Percentiles rank a stretch among this genome's conserved stretches.
Evolutionary conservation across 352 stramenopile species (phyloP).

Genomic region (Plasmopara viticola): DNA sequence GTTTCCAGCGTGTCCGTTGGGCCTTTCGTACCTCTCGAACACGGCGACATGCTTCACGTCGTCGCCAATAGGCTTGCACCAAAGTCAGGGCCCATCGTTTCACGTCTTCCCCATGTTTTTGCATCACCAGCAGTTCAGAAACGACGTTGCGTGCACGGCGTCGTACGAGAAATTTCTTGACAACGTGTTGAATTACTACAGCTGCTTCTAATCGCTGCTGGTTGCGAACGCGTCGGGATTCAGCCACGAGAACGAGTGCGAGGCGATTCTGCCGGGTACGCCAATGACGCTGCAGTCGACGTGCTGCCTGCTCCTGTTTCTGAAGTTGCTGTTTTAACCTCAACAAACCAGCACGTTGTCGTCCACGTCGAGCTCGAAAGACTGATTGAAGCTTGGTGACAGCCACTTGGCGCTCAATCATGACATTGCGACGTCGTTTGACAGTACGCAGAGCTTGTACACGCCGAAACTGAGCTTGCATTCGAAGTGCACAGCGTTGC

Average conservation of each 20-base stretch:
- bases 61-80: constrained; percentile 65
- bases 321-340: constrained; percentile 32
- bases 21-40: constrained; percentile 27
- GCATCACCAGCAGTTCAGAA: constrained; percentile 32
- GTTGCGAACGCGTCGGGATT: constrained; percentile 28
- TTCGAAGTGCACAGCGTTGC: constrained; percentile 31
- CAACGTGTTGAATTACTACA: constrained; percentile 37
- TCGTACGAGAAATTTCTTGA: constrained; percentile 40
- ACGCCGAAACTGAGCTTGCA: constrained; percentile 53
- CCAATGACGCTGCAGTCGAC: constrained; percentile 52
- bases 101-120: constrained; percentile 49
- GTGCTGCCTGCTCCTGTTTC: constrained; percentile 29
- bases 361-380: constrained; percentile 44
- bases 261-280: constrained; percentile 38
- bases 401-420: constrained; percentile 33
- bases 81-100: constrained; percentile 59
- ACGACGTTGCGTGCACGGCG: constrained; percentile 40
- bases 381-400: constrained; percentile 53
- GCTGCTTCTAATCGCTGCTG: constrained; percentile 31
- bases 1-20: constrained; percentile 85
- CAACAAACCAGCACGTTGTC: constrained; percentile 37
- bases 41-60: constrained; percentile 29
- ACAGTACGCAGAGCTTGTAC: constrained; percentile 29
- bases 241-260: constrained; percentile 29
- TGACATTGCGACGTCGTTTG: constrained; percentile 18